Base-by-base conservation (phyloP, 495 filamentous ascomycete genomes). In the Talaromyces stipitatus region DNA sequence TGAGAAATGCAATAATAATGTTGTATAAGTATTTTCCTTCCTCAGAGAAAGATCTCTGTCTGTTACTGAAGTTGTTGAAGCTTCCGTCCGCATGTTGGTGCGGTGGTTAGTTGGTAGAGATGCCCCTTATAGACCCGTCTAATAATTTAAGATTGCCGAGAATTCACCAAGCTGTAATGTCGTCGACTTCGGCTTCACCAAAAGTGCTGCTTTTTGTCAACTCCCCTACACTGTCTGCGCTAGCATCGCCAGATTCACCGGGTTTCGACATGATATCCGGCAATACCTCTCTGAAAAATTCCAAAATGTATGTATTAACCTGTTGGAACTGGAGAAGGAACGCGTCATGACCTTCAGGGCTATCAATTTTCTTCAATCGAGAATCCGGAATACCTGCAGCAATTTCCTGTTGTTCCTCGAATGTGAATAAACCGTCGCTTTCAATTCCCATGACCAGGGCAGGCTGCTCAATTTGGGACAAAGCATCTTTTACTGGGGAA, bases 311-410 rank as follows among this genome's bases (percentile, higher is more conserved):
- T 23, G 71, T 72, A 69, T 98, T 98, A 57, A 97, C 94, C 74
- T 97, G 92, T 72, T 96, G 88, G 63, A 98, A 98, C 68, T 97
- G 91, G 53, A 98, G 74, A 60, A 98, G 73, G 70, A 98, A 98
- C 1, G 94, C 94, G 68, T 98, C 94, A 62, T 98, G 94, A 8
- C 94, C 94, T 67, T 98, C 94, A 2, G 90, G 87, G 59, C 86
- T 91, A 62, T 97, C 90, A 50, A 98, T 98, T 29, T 82, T 88
- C 66, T 90, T 81, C 24, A 98, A 71, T 24, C 85, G 76, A 0
- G 87, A 85, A 59, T 92, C 75, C 1, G 87, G 86, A 59, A 98
- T 95, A 32, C 85, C 85, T 11, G 83, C 82, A 1, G 92, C 94
- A 32, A 98, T 69, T 67, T 97, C 90, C 66, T 95, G 78, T 74